Evolutionary conservation across 2,329 filamentous ascomycete genomes (phyloP).

Genomic region (Sporothrix sp.): DNA sequence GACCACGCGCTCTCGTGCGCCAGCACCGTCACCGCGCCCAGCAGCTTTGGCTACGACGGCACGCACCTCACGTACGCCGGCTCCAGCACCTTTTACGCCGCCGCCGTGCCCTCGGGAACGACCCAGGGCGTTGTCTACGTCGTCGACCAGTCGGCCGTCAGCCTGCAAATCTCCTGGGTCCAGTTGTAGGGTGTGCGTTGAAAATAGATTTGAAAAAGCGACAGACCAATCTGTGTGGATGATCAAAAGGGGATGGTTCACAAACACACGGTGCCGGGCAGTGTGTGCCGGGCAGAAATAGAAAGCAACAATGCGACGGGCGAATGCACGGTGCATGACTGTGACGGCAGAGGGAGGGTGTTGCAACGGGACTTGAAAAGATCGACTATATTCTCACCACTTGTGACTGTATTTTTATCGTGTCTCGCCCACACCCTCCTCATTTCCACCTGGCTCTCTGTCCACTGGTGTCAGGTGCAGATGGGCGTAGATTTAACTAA

Average conservation of each 20-base stretch:
- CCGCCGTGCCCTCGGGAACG: constrained; percentile 18
- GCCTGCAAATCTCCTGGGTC: constrained; percentile 20
- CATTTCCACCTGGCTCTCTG: too few species aligned
- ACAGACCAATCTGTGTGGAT: too few species aligned
- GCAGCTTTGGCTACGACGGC: constrained; percentile 22
- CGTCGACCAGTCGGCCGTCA: constrained; percentile 14
- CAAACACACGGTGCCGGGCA: too few species aligned
- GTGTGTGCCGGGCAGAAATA: too few species aligned
- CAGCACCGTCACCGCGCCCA: constrained; percentile 13
- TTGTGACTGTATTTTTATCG: too few species aligned
- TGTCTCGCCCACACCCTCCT: too few species aligned
- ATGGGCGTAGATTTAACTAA: too few species aligned
- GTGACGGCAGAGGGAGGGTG: too few species aligned
- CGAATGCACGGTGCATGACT: too few species aligned
- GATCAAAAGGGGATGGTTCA: neutral
- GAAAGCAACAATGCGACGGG: neutral
- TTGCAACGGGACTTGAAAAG: too few species aligned
- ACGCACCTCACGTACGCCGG: constrained; percentile 19
- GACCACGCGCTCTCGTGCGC: constrained; percentile 17
- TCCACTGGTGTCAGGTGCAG: too few species aligned
- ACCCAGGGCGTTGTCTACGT: constrained; percentile 20
- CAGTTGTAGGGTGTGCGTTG: neutral
- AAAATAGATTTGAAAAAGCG: neutral
- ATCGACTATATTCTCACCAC: too few species aligned
- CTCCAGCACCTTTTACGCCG: constrained; percentile 19